These are phyloP conservation scores for Margaritispora aquatica DNA, from an alignment of 495 filamentous ascomycete genomes.

Conservation along the genomic window DNA sequence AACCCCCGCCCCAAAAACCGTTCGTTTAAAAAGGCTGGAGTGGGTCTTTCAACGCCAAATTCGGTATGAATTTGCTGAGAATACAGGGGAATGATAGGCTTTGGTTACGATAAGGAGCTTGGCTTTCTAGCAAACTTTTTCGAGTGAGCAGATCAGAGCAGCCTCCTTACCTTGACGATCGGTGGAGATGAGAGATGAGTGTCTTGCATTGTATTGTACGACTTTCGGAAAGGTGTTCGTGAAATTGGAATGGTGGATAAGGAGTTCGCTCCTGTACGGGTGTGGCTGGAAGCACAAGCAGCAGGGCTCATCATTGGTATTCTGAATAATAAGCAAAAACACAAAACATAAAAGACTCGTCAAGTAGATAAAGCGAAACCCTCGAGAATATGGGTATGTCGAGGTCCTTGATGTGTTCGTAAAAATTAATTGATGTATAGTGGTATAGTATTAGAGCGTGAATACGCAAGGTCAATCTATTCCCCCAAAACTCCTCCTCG, in stretches of 20 bases:
- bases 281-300: not conserved
- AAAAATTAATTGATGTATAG: not conserved
- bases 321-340: no score
- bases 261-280: no score
- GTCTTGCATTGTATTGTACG: not conserved
- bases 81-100: not conserved
- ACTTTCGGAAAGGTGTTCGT: not conserved
- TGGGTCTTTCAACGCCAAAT: not conserved
- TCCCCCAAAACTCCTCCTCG: slow-evolving; percentile 17
- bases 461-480: slow-evolving; percentile 9
- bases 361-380: no score
- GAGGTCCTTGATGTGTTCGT: no score
- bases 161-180: not conserved
- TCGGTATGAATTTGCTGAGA: not conserved
- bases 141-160: no score
- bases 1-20: not conserved
- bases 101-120: not conserved
- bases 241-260: not conserved
- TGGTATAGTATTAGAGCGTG: not conserved
- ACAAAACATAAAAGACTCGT: no score
- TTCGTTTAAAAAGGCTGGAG: not conserved
- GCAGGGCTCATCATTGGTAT: not conserved
- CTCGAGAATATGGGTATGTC: no score
- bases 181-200: not conserved
- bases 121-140: not conserved